A percentile compares a stretch with the other conserved stretches of the same genome.
Evolutionary conservation across 352 stramenopile genomes (phyloP).

Genomic region (Phytophthora sp.): DNA sequence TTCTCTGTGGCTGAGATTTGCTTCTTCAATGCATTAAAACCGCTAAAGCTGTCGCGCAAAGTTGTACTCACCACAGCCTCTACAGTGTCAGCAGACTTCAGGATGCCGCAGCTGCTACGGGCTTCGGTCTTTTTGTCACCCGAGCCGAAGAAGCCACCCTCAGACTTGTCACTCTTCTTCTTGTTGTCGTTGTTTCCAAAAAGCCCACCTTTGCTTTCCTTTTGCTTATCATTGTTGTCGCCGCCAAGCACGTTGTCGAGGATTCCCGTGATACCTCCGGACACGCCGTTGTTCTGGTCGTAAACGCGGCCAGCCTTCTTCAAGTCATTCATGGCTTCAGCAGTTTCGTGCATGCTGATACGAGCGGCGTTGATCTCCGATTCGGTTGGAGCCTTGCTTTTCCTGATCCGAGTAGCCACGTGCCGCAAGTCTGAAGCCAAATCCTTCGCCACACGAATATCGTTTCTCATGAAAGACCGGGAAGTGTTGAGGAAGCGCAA

Average conservation of each 20-base stretch:
- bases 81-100: slow-evolving; percentile 16
- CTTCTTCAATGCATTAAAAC: slow-evolving; percentile 29
- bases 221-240: slow-evolving; percentile 5
- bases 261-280: slow-evolving; percentile 8
- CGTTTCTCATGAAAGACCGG: slow-evolving; percentile 32
- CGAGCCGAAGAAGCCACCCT: slow-evolving; percentile 1
- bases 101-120: background rate
- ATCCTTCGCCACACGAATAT: slow-evolving; percentile 37
- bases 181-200: background rate
- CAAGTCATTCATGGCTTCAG: slow-evolving; percentile 38
- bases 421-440: slow-evolving; percentile 22
- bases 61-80: slow-evolving; percentile 31
- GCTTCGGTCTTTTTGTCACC: background rate
- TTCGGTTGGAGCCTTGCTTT: slow-evolving; percentile 18
- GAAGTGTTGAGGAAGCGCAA: slow-evolving; percentile 28
- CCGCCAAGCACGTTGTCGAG: slow-evolving; percentile 9
- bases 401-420: slow-evolving; percentile 30
- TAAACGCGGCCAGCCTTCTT: slow-evolving; percentile 32
- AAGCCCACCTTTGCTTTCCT: background rate
- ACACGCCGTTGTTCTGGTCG: slow-evolving; percentile 30
- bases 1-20: slow-evolving; percentile 31
- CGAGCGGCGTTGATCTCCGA: slow-evolving; percentile 33
- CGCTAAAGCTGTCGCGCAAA: slow-evolving; percentile 28
- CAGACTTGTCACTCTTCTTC: background rate
- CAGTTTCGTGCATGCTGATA: slow-evolving; percentile 29